Evolutionary conservation across 2,329 filamentous ascomycete genomes (phyloP), one percentile per base, ranked within the genome.

Genomic region (Fusarium algeriense): DNA sequence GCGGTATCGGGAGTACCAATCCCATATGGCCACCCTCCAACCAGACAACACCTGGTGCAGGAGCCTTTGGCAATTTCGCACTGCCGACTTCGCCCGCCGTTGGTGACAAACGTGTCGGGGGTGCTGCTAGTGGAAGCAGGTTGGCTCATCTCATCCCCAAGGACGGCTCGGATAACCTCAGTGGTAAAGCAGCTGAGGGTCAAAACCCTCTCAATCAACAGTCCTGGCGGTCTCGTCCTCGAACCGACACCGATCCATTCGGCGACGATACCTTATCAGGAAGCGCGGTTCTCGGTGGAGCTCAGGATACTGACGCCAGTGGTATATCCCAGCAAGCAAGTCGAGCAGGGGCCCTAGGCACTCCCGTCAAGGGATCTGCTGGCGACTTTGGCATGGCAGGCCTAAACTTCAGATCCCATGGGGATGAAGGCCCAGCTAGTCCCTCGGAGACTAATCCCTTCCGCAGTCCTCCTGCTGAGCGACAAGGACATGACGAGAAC

Each of bases 391-490:
- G 89, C 46, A 89, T 91, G 87, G 83, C 87, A 17, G 88, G 88
- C 74, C 84, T 87, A 75, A 88, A 81, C 81, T 85, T 84, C 77
- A 89, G 78, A 80, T 86, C 86, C 54, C 85, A 90, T 52, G 86
- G 89, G 40, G 87, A 89, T 59, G 83, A 80, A n/a, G 93, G 94
- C 64, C 92, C 93, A 1, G 89, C 93, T 77, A 98, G 95, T 79
- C 96, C 96, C 14, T 96, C 95, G 0, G 93, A 97, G 77, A 98
- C 96, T 6, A 99, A 99, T 78, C 96, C 96, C 3, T 99, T 96
- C 79, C 93, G 95, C 71, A 98, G 95, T 79, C 96, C 96, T 5
- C 90, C 92, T 11, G 92, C 91, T 40, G 92, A 94, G 30, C 90
- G 90, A 46, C 90, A 92, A 61, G 87, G 88, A 20, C 89, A 93